Base-by-base conservation (phyloP, 805 yeast genomes). In the Lachancea mirantina region DNA sequence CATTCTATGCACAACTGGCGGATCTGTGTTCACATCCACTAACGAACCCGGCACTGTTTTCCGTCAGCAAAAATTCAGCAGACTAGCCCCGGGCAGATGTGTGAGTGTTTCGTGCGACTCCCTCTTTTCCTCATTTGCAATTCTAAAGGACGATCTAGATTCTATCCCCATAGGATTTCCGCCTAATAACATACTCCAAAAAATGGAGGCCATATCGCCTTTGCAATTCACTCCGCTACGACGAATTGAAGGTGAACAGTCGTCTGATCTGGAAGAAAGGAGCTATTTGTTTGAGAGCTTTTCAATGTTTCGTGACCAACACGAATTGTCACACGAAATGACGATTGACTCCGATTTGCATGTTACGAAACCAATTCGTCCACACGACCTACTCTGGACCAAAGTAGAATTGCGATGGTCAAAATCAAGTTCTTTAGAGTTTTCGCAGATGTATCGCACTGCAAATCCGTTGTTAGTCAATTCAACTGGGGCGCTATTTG, bases 1-100 rank as follows among this genome's bases (percentile, higher is more conserved):
- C 2, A 61, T 87, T 1, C 51, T 88, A 1, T 72, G 81, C 41
- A 79, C 92, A 0, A 54, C 63, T 14, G 74, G 76, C 30, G 96
- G 96, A 0, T 69, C 78, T 14, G 83, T 73, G 0, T 84, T 71
- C 43, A 24, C 39, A 3, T 8, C 28, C 7, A 43, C 31, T 18
- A 20, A 20, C 14, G 19, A 37, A 5, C 10, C 10, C 11, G 6
- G 8, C 13, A 23, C 22, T 9, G 11, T 18, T 2, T 39, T 50
- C 34, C 42, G 50, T 39, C 42, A 41, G 33, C 32, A 49, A 19
- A 38, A 47, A 41, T 54, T 65, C 39, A 41, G 63, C 16, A 67
- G 56, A 40, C 45, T 67, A 38, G 37, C 49, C 28, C 34, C 59
- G 34, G 50, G 61, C 41, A 46, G 60, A 49, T 28, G 53, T 43